phyloP scores from a whole-genome alignment of 2,329 filamentous ascomycete genomes.

The Diaporthe sp. region DNA sequence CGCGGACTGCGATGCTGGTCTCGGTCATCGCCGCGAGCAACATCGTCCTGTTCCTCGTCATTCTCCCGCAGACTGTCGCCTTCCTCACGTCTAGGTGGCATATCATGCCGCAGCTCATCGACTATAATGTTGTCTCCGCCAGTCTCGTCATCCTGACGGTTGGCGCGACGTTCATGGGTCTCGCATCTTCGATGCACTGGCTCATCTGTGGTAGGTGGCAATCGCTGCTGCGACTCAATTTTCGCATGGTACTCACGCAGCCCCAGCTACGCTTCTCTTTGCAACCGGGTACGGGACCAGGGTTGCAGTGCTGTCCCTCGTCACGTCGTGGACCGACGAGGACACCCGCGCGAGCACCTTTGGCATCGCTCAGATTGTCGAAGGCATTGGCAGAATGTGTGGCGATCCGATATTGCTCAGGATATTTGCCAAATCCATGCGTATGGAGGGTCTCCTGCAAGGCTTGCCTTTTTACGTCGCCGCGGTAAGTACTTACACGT shows the following conservation, averaged over 20 bases:
- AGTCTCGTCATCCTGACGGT: slow-evolving; percentile 37
- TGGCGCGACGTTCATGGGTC: slow-evolving; percentile 35
- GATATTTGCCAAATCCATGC: slow-evolving; percentile 38
- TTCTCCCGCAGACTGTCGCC: slow-evolving; percentile 38
- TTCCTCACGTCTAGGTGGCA: slow-evolving; percentile 40
- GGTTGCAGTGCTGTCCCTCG: slow-evolving; percentile 40
- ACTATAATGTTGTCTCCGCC: slow-evolving; percentile 40
- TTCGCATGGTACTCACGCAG: not conserved
- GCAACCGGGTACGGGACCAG: slow-evolving; percentile 39
- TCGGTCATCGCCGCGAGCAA: slow-evolving; percentile 41
- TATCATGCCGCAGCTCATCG: slow-evolving; percentile 38
- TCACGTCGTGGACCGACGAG: slow-evolving; percentile 40
- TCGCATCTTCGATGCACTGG: slow-evolving; percentile 39
- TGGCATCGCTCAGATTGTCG: slow-evolving; percentile 39
- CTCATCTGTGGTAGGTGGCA: slow-evolving; percentile 33
- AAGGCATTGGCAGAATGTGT: slow-evolving; percentile 39
- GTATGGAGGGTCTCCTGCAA: slow-evolving; percentile 17
- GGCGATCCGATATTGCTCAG: slow-evolving; percentile 39
- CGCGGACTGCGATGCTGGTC: slow-evolving; percentile 41
- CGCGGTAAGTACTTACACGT: slow-evolving; percentile 21
- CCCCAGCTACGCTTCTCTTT: slow-evolving; percentile 37
- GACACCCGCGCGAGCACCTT: slow-evolving; percentile 41
- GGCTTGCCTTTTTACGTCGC: slow-evolving; percentile 40
- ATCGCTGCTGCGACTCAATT: not conserved
- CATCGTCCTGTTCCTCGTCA: slow-evolving; percentile 39